Evolutionary conservation across 192 early-diverging fungal genomes (phyloP), one percentile per base, ranked within the genome.

Genomic region (Martensiomyces pterosporus): DNA sequence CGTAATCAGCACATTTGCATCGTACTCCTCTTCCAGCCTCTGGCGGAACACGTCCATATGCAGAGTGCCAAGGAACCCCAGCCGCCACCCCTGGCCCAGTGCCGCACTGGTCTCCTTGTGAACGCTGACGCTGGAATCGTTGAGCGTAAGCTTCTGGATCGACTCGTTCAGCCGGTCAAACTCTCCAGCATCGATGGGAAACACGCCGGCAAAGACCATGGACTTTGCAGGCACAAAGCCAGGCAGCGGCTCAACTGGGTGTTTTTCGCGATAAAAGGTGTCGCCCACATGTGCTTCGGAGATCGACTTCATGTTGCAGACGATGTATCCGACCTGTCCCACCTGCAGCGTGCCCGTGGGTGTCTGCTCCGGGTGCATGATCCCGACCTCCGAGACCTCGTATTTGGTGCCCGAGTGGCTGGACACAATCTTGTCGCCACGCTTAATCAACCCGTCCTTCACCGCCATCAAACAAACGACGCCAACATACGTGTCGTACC

Each of bases 41-140:
- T 98, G 92, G 14, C 89, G 70, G 56, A 98, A 98, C 22, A 98
- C 95, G 65, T 98, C 95, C 95, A 97, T 95, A 52, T 98, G 95
- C 25, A 98, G 55, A 0, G 92, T 97, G 15, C 95, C 95, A 43
- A 98, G 57, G 46, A 98, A 98, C 9, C 95, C 95, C 16, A 98
- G 67, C 2, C 95, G 81, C 82, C 92, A 98, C 3, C 95, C 95
- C 67, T 98, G 95, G 2, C 95, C 95, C 19, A 98, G 53, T 17
- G 93, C 90, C 15, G 62, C 79, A 56, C 87, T 82, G 5, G 88
- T 90, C 49, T 90, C 89, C 49, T 89, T 88, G 47, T 88, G 82
- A 1, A 98, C 86, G 39, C 79, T 74, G 5, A 98, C 95, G 43
- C 87, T 90, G 7, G 92, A 83, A 75, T 98, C 95, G 59, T 94